Base-by-base conservation (phyloP, 148 eudicot genomes). In the Rhododendron molle region DNA sequence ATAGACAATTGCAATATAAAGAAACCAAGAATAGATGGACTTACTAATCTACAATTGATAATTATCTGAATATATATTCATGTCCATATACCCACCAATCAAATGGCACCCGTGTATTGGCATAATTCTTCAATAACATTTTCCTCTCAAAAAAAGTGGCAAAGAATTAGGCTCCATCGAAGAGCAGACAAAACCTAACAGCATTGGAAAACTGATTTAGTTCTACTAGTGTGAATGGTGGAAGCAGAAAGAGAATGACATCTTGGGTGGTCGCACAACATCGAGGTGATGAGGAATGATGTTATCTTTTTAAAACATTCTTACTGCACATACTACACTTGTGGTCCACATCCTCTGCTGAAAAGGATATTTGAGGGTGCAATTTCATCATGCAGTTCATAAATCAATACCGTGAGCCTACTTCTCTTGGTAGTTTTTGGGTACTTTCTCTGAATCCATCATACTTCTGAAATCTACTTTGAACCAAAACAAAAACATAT, bases 11-110 rank as follows among this genome's bases (percentile, higher is more conserved):
- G n/a, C 65, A 71, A 71, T 30, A 71, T 71, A 71, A 30, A 21
- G 65, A 85, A 30, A 38, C 76, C 14, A 47, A 78, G 36, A 83
- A 84, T 15, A 11, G 58, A 62, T 85, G 28, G 85, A 84, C 49
- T 52, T 5, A 40, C 14, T 20, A 28, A 23, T 54, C 72, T 15
- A 40, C 49, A 50, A 69, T 30, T 54, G 15, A 16, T 32, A 13
- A 47, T 5, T 13, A 52, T 21, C 71, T 23, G 40, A 58, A 65
- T n/a, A 46, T 14, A 65, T 6, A 44, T 26, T 67, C 74, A 82
- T 38, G 44, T 60, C 71, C 72, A 56, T 36, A 21, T 12, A 40
- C 14, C 20, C 5, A 38, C 43, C 65, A 38, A 56, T 65, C 16
- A 9, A 32, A 26, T 40, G 32, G 12, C 52, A 23, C 32, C 52